A percentile compares a stretch with the other conserved stretches of the same genome.
Evolutionary conservation across 176 grass and related monocot species (phyloP).

Genomic region (Carex myosuroides): DNA sequence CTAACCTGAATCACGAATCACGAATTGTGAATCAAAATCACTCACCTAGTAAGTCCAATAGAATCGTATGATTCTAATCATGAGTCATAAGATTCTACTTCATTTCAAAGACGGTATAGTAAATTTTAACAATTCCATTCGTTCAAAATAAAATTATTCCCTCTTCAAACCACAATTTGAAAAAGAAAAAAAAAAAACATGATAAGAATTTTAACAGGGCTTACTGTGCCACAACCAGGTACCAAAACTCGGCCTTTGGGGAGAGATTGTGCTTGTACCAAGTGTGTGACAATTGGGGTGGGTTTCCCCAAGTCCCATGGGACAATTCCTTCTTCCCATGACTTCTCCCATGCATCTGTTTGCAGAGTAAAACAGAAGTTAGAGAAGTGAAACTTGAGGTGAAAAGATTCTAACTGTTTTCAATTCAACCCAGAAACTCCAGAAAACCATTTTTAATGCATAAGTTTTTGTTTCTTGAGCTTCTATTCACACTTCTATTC

Average conservation of each 20-base stretch:
- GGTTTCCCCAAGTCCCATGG: conserved; percentile 85
- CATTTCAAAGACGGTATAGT: not conserved
- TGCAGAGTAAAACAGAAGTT: conserved; percentile 1
- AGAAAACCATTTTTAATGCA: not conserved
- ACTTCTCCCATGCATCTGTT: conserved; percentile 70
- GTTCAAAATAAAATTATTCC: not conserved
- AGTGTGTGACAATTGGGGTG: conserved; percentile 46
- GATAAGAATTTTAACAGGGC: not conserved
- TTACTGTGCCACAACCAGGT: conserved; percentile 77
- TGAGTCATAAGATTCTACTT: not conserved
- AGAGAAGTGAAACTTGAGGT: not conserved
- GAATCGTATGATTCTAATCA: not conserved
- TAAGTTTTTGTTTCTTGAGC: not conserved
- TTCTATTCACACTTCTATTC: not conserved
- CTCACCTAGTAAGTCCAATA: not conserved
- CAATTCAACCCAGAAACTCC: not conserved
- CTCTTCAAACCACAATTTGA: not conserved
- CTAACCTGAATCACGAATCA: not conserved
- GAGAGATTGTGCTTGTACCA: conserved; percentile 55
- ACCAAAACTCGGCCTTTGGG: conserved; percentile 76
- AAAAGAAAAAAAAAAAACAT: not conserved
- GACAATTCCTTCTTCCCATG: conserved; percentile 58
- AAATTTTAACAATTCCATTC: not conserved
- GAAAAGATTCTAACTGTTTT: not conserved
- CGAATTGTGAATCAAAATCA: not conserved